Conservation (phyloP, 192 early-diverging fungal genomes). For the Linnemannia hyalina region DNA sequence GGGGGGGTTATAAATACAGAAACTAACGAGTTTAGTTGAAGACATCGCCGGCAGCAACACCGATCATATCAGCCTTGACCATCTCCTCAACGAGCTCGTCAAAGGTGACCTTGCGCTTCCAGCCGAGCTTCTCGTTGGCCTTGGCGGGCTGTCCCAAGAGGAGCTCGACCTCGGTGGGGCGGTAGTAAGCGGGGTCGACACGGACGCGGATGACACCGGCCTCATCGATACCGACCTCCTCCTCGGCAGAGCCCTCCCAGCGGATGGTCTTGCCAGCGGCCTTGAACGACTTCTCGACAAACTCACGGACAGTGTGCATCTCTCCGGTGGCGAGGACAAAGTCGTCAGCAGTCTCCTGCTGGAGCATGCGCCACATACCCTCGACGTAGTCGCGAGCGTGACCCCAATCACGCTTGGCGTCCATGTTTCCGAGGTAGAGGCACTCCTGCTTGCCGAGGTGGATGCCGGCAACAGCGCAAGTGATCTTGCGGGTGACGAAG, state of each 20-base stretch:
- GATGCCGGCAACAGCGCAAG: slow-evolving; percentile 81
- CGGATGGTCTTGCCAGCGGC: slow-evolving; percentile 70
- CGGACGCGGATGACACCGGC: slow-evolving; percentile 68
- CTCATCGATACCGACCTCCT: slow-evolving; percentile 72
- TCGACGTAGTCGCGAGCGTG: slow-evolving; percentile 83
- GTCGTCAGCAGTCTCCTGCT: slow-evolving; percentile 79
- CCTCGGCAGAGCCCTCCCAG: slow-evolving; percentile 76
- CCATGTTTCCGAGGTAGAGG: slow-evolving; percentile 81
- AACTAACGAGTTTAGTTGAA: slow-evolving; percentile 21
- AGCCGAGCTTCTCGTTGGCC: slow-evolving; percentile 72
- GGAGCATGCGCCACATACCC: slow-evolving; percentile 88
- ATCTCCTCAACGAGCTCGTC: slow-evolving; percentile 78
- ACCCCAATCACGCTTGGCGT: slow-evolving; percentile 87
- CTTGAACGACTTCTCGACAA: slow-evolving; percentile 82
- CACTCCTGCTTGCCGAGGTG: slow-evolving; percentile 75
- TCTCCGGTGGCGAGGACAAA: slow-evolving; percentile 85
- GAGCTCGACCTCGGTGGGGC: slow-evolving; percentile 84
- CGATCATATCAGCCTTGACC: slow-evolving; percentile 72
- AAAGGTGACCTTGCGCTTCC: slow-evolving; percentile 79
- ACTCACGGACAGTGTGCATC: slow-evolving; percentile 83
- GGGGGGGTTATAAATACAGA: slow-evolving; percentile 5
- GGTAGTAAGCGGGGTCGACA: slow-evolving; percentile 82
- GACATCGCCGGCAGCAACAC: slow-evolving; percentile 46
- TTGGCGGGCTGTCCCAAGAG: slow-evolving; percentile 81
- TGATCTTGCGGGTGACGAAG: slow-evolving; percentile 85